These are phyloP conservation scores for Chaetomium fimeti DNA, from an alignment of 495 filamentous ascomycete genomes.

Conservation along the genomic window DNA sequence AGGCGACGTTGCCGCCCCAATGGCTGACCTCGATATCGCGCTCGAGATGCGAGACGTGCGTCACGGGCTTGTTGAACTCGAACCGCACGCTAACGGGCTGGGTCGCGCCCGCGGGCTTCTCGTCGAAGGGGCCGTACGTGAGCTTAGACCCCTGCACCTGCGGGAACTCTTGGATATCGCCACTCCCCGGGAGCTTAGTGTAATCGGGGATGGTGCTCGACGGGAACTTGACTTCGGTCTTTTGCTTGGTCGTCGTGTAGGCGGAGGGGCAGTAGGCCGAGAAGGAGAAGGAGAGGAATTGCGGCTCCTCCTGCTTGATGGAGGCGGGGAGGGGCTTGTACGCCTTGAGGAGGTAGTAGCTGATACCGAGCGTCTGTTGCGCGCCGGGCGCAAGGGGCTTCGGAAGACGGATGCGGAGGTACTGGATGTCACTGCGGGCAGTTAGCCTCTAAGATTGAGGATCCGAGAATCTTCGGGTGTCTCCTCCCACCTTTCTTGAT, in stretches of 20 bases:
- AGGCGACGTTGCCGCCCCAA: conserved; percentile 95
- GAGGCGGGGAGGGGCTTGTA: conserved; percentile 74
- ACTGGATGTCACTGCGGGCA: conserved; percentile 65
- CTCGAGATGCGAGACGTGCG: conserved; percentile 71
- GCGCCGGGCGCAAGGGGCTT: conserved; percentile 68
- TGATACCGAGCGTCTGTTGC: conserved; percentile 84
- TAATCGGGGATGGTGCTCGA: conserved; percentile 76
- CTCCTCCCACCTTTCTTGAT: conserved; percentile 55
- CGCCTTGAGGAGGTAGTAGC: conserved; percentile 71
- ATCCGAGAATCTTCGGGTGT: background rate
- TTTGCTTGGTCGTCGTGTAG: conserved; percentile 85
- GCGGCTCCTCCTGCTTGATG: conserved; percentile 76
- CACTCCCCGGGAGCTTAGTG: conserved; percentile 65
- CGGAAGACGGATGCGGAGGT: conserved; percentile 77
- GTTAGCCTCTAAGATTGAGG: conserved; percentile 9
- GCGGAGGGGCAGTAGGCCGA: conserved; percentile 77
- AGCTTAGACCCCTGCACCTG: conserved; percentile 79
- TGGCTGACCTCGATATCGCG: conserved; percentile 93
- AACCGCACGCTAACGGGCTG: conserved; percentile 79
- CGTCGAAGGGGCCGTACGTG: conserved; percentile 88
- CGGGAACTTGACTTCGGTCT: conserved; percentile 92
- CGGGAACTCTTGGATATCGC: conserved; percentile 65
- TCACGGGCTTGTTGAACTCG: conserved; percentile 91
- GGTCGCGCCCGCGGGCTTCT: conserved; percentile 67
- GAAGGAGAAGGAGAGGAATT: conserved; percentile 82